phyloP scores from a whole-genome alignment of 176 grass and related monocot species.

The Avena atlantica region DNA sequence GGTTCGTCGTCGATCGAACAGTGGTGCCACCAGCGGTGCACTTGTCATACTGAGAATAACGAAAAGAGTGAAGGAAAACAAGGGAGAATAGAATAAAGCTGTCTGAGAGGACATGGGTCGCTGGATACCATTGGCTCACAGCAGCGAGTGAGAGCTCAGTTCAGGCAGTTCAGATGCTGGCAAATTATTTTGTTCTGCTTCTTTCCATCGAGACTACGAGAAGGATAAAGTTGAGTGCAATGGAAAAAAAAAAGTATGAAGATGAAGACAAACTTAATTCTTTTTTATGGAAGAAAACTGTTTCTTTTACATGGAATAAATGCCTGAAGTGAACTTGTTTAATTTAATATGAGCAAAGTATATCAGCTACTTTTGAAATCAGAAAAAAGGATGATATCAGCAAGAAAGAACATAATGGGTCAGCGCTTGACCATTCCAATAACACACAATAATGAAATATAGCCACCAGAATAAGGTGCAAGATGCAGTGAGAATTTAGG shows the following conservation, averaged over 20 bases:
- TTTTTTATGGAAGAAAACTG: background rate
- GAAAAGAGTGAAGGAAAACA: conserved; percentile 37
- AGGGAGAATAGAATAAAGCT: conserved; percentile 47
- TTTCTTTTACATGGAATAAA: conserved; percentile 18
- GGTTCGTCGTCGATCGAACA: conserved; percentile 20
- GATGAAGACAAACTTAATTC: background rate
- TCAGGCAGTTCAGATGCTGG: conserved; percentile 30
- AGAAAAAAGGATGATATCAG: background rate
- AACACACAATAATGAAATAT: background rate
- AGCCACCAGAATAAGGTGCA: background rate
- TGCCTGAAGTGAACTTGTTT: conserved; percentile 18
- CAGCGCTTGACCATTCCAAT: conserved; percentile 8
- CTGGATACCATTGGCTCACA: conserved; percentile 33
- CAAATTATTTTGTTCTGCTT: conserved; percentile 17
- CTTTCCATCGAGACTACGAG: background rate
- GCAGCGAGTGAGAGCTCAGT: conserved; percentile 31
- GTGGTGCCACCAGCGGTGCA: conserved; percentile 5
- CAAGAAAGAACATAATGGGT: conserved; percentile 6
- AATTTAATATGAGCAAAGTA: background rate
- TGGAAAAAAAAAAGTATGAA: background rate
- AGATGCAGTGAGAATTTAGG: background rate
- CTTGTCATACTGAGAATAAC: conserved; percentile 33
- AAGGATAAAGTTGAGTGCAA: conserved; percentile 1
- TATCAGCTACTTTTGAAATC: background rate
- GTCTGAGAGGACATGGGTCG: conserved; percentile 31